These are phyloP conservation scores for Exobasidium rhododendri DNA, from an alignment of 1,284 basidiomycete genomes.

Conservation along the genomic window DNA sequence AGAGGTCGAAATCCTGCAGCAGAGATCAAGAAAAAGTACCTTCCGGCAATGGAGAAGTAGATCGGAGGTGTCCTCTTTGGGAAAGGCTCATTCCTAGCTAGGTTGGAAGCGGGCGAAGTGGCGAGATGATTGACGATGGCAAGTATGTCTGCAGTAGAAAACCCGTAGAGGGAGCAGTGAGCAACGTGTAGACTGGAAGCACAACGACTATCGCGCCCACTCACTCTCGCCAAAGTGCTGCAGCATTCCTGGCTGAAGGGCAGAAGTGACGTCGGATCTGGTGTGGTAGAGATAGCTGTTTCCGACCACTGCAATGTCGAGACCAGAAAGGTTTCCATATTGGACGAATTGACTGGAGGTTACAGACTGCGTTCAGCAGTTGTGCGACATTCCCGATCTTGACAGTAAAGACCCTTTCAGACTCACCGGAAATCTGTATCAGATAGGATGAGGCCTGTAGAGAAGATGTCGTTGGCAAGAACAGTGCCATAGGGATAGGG, in stretches of 20 bases:
- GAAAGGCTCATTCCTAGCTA: slow-evolving; percentile 27
- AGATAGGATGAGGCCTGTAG: slow-evolving; percentile 79
- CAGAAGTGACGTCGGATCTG: slow-evolving; percentile 75
- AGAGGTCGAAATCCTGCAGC: slow-evolving; percentile 55
- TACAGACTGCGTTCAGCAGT: too few relatives aligned
- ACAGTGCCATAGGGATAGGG: slow-evolving; percentile 88
- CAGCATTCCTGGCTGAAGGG: slow-evolving; percentile 72
- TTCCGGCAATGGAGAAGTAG: slow-evolving; percentile 61
- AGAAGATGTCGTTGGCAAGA: slow-evolving; percentile 89
- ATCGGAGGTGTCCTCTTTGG: slow-evolving; percentile 62
- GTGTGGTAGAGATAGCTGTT: slow-evolving; percentile 93
- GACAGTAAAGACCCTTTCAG: too few relatives aligned
- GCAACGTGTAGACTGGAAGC: neutral
- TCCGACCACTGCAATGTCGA: slow-evolving; percentile 85
- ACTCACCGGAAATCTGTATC: slow-evolving; percentile 38
- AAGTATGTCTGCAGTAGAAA: slow-evolving; percentile 60
- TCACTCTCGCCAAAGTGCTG: slow-evolving; percentile 87
- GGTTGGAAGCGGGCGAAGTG: slow-evolving; percentile 45
- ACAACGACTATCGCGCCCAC: neutral
- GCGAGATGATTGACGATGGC: slow-evolving; percentile 79
- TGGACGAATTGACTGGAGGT: slow-evolving; percentile 73
- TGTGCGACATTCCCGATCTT: too few relatives aligned
- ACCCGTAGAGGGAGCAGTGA: neutral
- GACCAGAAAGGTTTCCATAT: slow-evolving; percentile 64
- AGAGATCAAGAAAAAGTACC: slow-evolving; percentile 59